Evolutionary conservation across 1,284 basidiomycete species (phyloP).

Genomic region (Neonothopanus nambi): DNA sequence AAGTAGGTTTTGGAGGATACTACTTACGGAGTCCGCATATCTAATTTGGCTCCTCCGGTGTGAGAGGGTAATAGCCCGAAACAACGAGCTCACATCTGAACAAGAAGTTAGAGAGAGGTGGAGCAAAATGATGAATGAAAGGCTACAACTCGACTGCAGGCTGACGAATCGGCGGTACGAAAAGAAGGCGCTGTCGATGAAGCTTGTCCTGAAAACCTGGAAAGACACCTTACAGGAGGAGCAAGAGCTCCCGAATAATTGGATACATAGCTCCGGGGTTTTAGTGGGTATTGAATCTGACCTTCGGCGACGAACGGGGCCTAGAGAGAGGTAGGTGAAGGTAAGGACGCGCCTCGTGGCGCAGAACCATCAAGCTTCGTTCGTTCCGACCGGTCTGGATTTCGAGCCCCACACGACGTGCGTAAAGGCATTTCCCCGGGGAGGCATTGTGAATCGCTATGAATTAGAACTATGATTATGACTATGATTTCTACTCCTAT

Average conservation of each 20-base stretch:
- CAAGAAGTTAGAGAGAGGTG: slow-evolving; percentile 11
- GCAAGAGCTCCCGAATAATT: slow-evolving; percentile 14
- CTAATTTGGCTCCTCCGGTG: slow-evolving; percentile 22
- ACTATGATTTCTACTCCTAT: too few relatives aligned
- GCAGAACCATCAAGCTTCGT: not conserved
- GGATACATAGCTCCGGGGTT: slow-evolving; percentile 17
- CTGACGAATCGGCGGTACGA: slow-evolving; percentile 13
- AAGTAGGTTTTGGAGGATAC: slow-evolving; percentile 15
- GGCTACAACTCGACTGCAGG: slow-evolving; percentile 12
- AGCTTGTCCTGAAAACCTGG: slow-evolving; percentile 13
- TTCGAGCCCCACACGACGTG: slow-evolving; percentile 10
- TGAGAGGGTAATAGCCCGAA: slow-evolving; percentile 20
- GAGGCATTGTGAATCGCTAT: not conserved
- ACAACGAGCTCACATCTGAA: slow-evolving; percentile 14
- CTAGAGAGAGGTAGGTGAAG: not conserved
- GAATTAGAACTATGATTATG: too few relatives aligned
- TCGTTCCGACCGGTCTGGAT: not conserved
- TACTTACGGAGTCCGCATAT: slow-evolving; percentile 19
- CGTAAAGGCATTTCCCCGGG: slow-evolving; percentile 14
- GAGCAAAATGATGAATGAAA: not conserved
- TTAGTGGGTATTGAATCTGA: slow-evolving; percentile 18
- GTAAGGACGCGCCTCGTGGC: not conserved
- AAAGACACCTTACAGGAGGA: slow-evolving; percentile 10
- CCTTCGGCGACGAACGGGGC: not conserved
- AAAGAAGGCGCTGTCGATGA: slow-evolving; percentile 11